phyloP scores from a whole-genome alignment of 345 rosid species.

The Clarkia xantiana region DNA sequence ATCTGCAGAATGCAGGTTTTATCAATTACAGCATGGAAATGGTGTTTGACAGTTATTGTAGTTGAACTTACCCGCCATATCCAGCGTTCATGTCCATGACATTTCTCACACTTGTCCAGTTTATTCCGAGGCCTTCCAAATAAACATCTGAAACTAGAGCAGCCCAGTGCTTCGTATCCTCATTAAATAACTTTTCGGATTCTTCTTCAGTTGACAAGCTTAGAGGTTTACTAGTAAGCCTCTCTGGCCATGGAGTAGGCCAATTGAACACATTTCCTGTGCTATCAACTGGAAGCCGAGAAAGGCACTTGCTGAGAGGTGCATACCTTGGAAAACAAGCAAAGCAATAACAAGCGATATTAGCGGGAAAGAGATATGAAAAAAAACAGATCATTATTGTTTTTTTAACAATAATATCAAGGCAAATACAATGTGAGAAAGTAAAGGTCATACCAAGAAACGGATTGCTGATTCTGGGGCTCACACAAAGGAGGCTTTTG shows the following conservation, averaged over 20 bases:
- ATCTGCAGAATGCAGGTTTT: constrained; percentile 20
- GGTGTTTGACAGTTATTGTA: not conserved
- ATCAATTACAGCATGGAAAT: too few relatives aligned
- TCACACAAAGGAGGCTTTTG: constrained; percentile 57
- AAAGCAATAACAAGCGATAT: not conserved
- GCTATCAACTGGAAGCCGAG: constrained; percentile 48
- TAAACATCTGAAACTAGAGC: constrained; percentile 52
- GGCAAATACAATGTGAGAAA: not conserved
- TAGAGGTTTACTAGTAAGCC: constrained; percentile 47
- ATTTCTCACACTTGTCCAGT: constrained; percentile 57
- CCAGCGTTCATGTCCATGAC: constrained; percentile 96
- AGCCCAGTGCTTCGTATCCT: constrained; percentile 68
- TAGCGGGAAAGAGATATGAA: not conserved
- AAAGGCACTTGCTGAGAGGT: constrained; percentile 50
- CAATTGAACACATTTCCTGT: constrained; percentile 21
- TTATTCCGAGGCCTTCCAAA: constrained; percentile 37
- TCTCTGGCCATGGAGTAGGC: constrained; percentile 75
- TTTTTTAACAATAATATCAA: not conserved
- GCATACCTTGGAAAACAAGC: constrained; percentile 26
- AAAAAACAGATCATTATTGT: too few relatives aligned
- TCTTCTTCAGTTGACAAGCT: constrained; percentile 28
- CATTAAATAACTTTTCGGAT: constrained; percentile 20
- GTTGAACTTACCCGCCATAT: constrained; percentile 63
- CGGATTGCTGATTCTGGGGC: constrained; percentile 21
- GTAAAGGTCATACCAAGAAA: constrained; percentile 39